Percentiles rank a stretch among this genome's conserved stretches.
Evolutionary conservation across 1,139 yeast genomes (phyloP).

Genomic region (Komagataea norvegica): DNA sequence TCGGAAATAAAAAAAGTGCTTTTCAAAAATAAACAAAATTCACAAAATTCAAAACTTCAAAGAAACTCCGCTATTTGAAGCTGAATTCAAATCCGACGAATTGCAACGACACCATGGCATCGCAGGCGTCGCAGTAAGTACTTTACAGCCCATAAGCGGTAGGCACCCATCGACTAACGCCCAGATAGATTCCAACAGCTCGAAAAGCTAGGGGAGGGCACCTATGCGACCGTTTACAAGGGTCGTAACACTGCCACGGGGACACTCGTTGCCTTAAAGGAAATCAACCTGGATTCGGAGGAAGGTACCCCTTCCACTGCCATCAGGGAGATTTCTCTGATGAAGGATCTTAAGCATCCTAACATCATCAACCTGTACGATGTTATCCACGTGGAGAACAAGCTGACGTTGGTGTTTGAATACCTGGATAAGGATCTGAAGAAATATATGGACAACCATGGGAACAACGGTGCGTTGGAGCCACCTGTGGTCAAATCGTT

Average conservation of each 20-base stretch:
- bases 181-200: conserved; percentile 37
- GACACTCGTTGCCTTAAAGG: conserved; percentile 89
- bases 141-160: neutral
- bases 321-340: conserved; percentile 88
- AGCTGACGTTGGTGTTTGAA: conserved; percentile 88
- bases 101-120: conserved; percentile 8
- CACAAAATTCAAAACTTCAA: too few relatives aligned
- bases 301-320: conserved; percentile 99
- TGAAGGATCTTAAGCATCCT: conserved; percentile 94
- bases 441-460: conserved; percentile 87
- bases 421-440: conserved; percentile 92
- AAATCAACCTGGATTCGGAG: conserved; percentile 89
- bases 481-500: conserved; percentile 78
- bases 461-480: conserved; percentile 75
- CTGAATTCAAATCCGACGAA: neutral
- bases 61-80: too few relatives aligned
- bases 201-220: conserved; percentile 95
- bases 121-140: conserved; percentile 19
- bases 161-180: neutral
- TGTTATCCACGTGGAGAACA: conserved; percentile 95
- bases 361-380: conserved; percentile 91
- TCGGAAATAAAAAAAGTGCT: neutral
- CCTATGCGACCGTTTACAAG: conserved; percentile 96
- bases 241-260: conserved; percentile 92
- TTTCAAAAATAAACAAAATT: neutral